These are phyloP conservation scores for Cornus florida DNA, from an alignment of 148 eudicot species.

Conservation along the genomic window DNA sequence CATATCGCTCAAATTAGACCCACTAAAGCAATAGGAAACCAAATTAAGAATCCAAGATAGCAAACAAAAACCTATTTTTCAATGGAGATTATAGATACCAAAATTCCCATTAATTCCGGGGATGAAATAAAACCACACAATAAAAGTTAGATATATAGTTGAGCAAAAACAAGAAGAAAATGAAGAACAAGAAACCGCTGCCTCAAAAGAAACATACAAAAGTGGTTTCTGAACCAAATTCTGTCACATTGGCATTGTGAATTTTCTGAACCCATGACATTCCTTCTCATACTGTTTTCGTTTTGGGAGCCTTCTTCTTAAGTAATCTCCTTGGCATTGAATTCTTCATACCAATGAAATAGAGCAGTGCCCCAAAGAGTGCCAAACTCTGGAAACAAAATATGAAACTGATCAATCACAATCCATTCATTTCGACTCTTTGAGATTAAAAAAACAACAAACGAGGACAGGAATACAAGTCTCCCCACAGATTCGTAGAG, in stretches of 20 bases:
- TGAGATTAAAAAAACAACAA: no score
- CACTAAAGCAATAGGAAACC: background rate
- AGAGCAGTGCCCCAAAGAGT: conserved; percentile 71
- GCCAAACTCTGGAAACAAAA: conserved; percentile 63
- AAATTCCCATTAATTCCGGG: background rate
- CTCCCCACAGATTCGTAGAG: background rate
- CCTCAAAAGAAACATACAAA: background rate
- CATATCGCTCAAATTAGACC: no score
- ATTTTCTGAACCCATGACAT: background rate
- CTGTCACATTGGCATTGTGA: background rate
- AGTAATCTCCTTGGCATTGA: conserved; percentile 61
- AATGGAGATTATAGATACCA: background rate
- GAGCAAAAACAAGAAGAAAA: background rate
- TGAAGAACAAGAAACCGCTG: background rate
- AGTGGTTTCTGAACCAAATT: background rate
- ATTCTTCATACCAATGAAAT: conserved; percentile 85
- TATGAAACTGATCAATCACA: background rate
- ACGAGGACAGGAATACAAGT: background rate
- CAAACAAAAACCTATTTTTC: background rate
- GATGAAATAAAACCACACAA: background rate
- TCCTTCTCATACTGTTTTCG: conserved; percentile 10
- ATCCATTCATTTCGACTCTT: background rate
- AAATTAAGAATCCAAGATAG: background rate
- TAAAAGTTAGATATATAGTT: background rate
- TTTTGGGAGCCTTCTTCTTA: conserved; percentile 41